These are phyloP conservation scores for Pelargonium australe DNA, from an alignment of 441 rosid species.

Conservation along the genomic window DNA sequence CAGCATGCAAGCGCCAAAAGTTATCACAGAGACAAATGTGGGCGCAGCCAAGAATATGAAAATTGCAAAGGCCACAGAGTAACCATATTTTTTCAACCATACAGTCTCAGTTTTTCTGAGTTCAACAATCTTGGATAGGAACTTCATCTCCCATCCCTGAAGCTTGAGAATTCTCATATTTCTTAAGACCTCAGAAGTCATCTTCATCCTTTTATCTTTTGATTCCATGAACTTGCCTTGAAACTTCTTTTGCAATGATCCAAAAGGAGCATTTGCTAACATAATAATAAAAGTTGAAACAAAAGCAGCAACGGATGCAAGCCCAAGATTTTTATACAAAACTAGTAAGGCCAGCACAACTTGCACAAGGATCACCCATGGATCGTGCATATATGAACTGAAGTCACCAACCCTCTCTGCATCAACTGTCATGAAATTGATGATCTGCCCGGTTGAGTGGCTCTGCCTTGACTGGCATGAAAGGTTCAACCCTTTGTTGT, in stretches of 20 bases:
- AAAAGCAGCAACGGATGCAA: slow-evolving; percentile 41
- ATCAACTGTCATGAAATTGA: slow-evolving; percentile 59
- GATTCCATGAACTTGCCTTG: slow-evolving; percentile 50
- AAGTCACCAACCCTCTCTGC: slow-evolving; percentile 50
- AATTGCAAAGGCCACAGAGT: slow-evolving; percentile 27
- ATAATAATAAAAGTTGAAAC: slow-evolving; percentile 38
- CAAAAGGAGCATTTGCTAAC: slow-evolving; percentile 49
- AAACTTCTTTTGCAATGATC: slow-evolving; percentile 37
- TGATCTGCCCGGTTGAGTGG: slow-evolving; percentile 53
- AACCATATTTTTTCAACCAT: slow-evolving; percentile 46
- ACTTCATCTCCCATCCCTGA: slow-evolving; percentile 74
- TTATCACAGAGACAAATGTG: slow-evolving; percentile 41
- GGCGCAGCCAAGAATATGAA: slow-evolving; percentile 51
- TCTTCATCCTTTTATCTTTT: slow-evolving; percentile 57
- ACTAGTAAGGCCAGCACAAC: slow-evolving; percentile 42
- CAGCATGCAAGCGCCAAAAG: slow-evolving; percentile 46
- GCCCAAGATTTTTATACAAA: slow-evolving; percentile 50
- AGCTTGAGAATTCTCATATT: slow-evolving; percentile 65
- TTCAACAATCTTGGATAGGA: slow-evolving; percentile 41
- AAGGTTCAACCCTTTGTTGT: slow-evolving; percentile 50
- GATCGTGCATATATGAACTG: slow-evolving; percentile 44
- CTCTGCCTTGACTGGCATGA: slow-evolving; percentile 44
- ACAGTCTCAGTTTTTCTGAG: slow-evolving; percentile 36
- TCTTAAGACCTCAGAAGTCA: slow-evolving; percentile 45
- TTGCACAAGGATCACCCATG: slow-evolving; percentile 43